Evolutionary conservation across 768 basidiomycete genomes (phyloP).

Genomic region (Rubroboletus pulcherrimus): DNA sequence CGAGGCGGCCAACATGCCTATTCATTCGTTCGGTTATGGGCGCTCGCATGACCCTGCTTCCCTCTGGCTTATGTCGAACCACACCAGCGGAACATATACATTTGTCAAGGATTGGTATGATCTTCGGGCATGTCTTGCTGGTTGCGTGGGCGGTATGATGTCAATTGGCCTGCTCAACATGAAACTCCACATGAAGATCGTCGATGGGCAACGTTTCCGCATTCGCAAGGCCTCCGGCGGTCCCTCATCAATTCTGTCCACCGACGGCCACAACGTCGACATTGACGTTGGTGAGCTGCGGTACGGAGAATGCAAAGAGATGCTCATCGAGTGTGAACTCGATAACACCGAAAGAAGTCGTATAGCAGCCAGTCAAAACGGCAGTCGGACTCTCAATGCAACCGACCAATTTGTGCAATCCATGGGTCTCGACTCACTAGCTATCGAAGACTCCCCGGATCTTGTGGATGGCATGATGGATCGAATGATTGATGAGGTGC

Average conservation of each 20-base stretch:
- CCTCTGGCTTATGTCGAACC: conserved; percentile 98
- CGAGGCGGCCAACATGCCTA: conserved; percentile 94
- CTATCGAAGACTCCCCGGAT: conserved; percentile 66
- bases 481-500: conserved; percentile 95
- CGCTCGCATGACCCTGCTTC: conserved; percentile 96
- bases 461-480: conserved; percentile 93
- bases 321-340: conserved; percentile 89
- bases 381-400: conserved; percentile 53
- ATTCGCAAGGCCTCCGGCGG: conserved; percentile 95
- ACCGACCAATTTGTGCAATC: conserved; percentile 88
- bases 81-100: conserved; percentile 95
- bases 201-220: conserved; percentile 85
- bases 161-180: conserved; percentile 89
- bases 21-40: conserved; percentile 96
- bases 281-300: conserved; percentile 91
- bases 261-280: conserved; percentile 93
- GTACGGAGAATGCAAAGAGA: conserved; percentile 96
- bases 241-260: conserved; percentile 77
- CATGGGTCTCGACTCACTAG: conserved; percentile 73
- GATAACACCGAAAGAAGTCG: conserved; percentile 60
- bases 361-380: conserved; percentile 6
- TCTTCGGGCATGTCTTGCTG: conserved; percentile 86
- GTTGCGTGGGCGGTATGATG: conserved; percentile 95
- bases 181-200: conserved; percentile 93
- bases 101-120: conserved; percentile 99